Conservation (phyloP, 2,329 filamentous ascomycete genomes). For the Blastomyces emzantsi region DNA sequence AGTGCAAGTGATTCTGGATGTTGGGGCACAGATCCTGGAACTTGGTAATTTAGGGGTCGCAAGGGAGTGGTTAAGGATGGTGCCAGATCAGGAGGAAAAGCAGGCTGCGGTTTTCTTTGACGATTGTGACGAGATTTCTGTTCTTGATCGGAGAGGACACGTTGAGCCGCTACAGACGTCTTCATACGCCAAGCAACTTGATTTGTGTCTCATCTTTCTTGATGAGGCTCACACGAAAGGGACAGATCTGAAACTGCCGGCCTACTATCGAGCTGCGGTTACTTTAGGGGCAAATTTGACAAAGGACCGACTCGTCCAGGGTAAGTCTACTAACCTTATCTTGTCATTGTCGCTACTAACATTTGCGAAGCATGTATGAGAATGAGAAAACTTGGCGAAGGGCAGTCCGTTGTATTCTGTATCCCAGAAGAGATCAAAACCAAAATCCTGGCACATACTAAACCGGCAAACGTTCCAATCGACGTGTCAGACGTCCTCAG, state of each 20-base stretch:
- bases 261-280: slow-evolving; percentile 53
- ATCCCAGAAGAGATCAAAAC: slow-evolving; percentile 48
- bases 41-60: slow-evolving; percentile 50
- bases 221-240: slow-evolving; percentile 64
- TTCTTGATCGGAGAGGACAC: slow-evolving; percentile 23
- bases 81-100: slow-evolving; percentile 12
- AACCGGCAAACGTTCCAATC: slow-evolving; percentile 23
- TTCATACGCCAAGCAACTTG: slow-evolving; percentile 48
- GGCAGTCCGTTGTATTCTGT: slow-evolving; percentile 55
- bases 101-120: slow-evolving; percentile 51
- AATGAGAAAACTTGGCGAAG: slow-evolving; percentile 57
- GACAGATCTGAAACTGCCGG: slow-evolving; percentile 56
- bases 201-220: slow-evolving; percentile 56
- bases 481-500: slow-evolving; percentile 46
- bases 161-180: slow-evolving; percentile 45
- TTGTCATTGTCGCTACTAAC: slow-evolving; percentile 42
- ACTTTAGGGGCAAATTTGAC: slow-evolving; percentile 57
- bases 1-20: slow-evolving; percentile 57
- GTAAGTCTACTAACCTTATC: slow-evolving; percentile 44
- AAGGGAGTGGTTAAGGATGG: slow-evolving; percentile 42
- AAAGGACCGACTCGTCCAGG: slow-evolving; percentile 62
- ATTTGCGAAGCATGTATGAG: slow-evolving; percentile 51
- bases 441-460: slow-evolving; percentile 38
- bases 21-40: slow-evolving; percentile 62
- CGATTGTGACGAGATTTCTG: slow-evolving; percentile 23